Conservation (phyloP, 345 rosid species). For the Dimocarpus longan region DNA sequence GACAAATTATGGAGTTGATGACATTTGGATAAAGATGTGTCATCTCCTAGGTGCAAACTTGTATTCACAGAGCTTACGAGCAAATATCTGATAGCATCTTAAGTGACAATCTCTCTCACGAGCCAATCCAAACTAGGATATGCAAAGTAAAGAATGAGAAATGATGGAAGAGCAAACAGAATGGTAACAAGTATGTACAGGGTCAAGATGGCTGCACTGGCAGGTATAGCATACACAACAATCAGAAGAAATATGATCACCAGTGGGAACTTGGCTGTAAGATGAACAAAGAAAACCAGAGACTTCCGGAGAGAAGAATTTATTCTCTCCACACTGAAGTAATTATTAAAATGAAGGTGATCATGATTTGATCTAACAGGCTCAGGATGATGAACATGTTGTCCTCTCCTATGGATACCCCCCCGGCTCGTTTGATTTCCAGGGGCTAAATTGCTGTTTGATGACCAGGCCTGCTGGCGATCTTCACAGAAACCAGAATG, state of each 20-base stretch:
- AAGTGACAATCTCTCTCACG: conserved; percentile 78
- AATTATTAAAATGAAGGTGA: conserved; percentile 22
- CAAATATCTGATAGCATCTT: conserved; percentile 24
- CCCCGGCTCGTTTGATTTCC: conserved; percentile 34
- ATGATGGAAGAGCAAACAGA: conserved; percentile 82
- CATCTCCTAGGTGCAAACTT: conserved; percentile 22
- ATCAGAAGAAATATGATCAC: conserved; percentile 83
- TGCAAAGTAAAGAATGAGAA: conserved; percentile 83
- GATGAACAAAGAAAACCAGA: conserved; percentile 67
- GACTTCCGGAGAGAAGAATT: conserved; percentile 62
- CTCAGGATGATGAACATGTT: conserved; percentile 40
- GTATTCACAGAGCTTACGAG: conserved; percentile 17
- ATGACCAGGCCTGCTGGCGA: conserved; percentile 42
- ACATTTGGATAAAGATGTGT: conserved; percentile 1
- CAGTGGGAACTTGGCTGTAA: conserved; percentile 90
- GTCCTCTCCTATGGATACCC: conserved; percentile 42
- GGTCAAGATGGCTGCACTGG: conserved; percentile 80
- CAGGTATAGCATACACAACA: conserved; percentile 78
- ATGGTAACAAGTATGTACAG: conserved; percentile 77
- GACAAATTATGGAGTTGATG: conserved; percentile 17
- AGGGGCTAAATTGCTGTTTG: conserved; percentile 29
- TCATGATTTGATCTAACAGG: conserved; percentile 30
- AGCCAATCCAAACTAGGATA: conserved; percentile 93
- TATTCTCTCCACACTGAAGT: conserved; percentile 45
- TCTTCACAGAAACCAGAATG: conserved; percentile 36